Base-by-base conservation (phyloP, 2,329 filamentous ascomycete genomes). In the Didymella segeticola region DNA sequence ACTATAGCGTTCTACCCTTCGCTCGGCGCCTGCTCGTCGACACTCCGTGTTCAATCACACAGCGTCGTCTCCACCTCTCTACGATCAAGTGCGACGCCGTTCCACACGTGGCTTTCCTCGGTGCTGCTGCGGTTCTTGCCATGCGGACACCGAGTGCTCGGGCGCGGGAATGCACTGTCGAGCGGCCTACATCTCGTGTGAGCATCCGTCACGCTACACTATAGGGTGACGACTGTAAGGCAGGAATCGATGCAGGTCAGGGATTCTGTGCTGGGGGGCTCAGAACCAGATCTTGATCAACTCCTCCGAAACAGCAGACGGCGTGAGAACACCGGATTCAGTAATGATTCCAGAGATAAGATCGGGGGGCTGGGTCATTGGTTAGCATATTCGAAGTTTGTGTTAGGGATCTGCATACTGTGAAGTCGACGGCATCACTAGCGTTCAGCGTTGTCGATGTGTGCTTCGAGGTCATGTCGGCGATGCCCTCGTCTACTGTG, bases 341-440 rank as follows among this genome's bases (percentile, higher is more conserved):
- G 89, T 92, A 63, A 92, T 88, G 62, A 92, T 84, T 25, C 87
- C 87, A 9, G 86, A 86, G 57, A 92, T 88, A 27, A 89, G 74
- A 41, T 86, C 81, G 2, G 88, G 88, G 6, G 88, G 87, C 80
- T 89, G 29, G n/a, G 30, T 5, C 26, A 1, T 37, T 5, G 39
- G 11, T 66, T 45, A 64, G 59, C 25, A 34, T 22, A 14, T 2
- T 8, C 3, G 8, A 19, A 22, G 4, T 11, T 2, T 14, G 9
- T 12, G 2, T 12, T 0, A 17, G 5, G 12, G 20, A 12, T 38
- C 14, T 30, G 68, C 83, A 60, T 73, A 88, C 86, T 2, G 88
- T 90, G 63, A 88, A 90, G 64, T 93, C 89, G 3, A 92, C 88
- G 50, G 86, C 80, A 61, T 82, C 75, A 37, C 78, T 74, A 41